Evolutionary conservation across 164 flowering plant genomes (phyloP).

Genomic region (Piper longum): DNA sequence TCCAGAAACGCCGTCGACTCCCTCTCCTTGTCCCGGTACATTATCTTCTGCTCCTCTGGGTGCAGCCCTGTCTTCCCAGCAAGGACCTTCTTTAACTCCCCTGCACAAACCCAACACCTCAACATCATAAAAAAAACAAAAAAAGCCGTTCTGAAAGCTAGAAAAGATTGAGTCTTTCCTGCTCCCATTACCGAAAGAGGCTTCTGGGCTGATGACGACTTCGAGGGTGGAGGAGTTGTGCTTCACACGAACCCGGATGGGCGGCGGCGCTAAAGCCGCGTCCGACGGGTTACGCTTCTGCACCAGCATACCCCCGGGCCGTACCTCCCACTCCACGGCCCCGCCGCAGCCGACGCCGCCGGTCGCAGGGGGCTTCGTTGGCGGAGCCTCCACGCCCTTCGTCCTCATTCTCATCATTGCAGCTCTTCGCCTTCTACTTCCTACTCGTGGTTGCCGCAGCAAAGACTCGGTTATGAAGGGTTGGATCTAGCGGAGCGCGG

Average conservation of each 20-base stretch:
- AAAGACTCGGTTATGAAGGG: no score
- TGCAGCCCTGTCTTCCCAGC: slow-evolving; percentile 67
- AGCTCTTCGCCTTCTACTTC: no score
- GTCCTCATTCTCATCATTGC: slow-evolving; percentile 54
- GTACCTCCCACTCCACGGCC: slow-evolving; percentile 61
- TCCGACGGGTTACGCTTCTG: slow-evolving; percentile 52
- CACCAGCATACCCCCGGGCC: slow-evolving; percentile 97
- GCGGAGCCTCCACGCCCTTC: slow-evolving; percentile 17
- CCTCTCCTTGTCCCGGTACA: slow-evolving; percentile 74
- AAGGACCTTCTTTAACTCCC: slow-evolving; percentile 84
- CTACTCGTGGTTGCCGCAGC: no score
- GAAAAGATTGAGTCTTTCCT: no score
- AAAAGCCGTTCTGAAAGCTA: neutral
- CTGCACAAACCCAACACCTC: slow-evolving; percentile 17
- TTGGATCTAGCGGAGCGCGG: no score
- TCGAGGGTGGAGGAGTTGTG: slow-evolving; percentile 59
- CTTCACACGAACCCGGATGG: slow-evolving; percentile 69
- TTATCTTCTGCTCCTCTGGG: slow-evolving; percentile 63
- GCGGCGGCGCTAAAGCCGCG: slow-evolving; percentile 39
- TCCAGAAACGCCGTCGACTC: slow-evolving; percentile 63
- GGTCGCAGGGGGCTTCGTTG: slow-evolving; percentile 1
- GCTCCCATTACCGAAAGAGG: slow-evolving; percentile 58
- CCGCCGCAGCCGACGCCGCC: slow-evolving; percentile 5
- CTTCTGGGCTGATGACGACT: slow-evolving; percentile 61
- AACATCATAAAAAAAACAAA: neutral